These are phyloP conservation scores for Abelmoschus esculentus DNA, from an alignment of 345 rosid species.

Conservation along the genomic window DNA sequence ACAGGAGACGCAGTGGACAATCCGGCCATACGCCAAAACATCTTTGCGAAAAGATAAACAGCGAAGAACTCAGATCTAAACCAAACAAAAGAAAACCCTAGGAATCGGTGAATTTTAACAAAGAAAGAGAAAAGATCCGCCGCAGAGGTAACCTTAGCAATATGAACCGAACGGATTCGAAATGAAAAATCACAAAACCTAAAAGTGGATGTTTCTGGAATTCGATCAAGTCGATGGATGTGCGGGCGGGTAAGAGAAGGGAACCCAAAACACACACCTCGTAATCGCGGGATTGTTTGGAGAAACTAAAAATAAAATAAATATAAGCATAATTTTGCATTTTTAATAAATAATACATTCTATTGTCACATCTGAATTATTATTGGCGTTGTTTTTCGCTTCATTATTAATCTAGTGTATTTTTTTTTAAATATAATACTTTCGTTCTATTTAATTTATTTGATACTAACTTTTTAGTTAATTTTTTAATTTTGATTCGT, in stretches of 20 bases:
- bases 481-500: no score
- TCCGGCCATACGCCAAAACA: conserved; percentile 97
- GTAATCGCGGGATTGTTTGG: conserved; percentile 9
- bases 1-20: conserved; percentile 91
- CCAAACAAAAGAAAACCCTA: conserved; percentile 29
- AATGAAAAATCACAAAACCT: not conserved
- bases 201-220: not conserved
- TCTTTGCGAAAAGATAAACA: conserved; percentile 25
- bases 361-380: not conserved
- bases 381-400: not conserved
- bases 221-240: conserved; percentile 13
- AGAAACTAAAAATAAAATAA: not conserved
- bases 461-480: no score
- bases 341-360: not conserved
- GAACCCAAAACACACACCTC: not conserved
- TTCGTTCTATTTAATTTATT: no score
- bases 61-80: conserved; percentile 37
- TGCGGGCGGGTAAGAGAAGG: not conserved
- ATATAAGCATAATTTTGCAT: not conserved
- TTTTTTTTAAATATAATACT: no score
- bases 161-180: not conserved
- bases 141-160: not conserved
- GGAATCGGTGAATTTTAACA: not conserved
- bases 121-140: not conserved
- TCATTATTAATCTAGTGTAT: no score